Base-by-base conservation (phyloP, 495 filamentous ascomycete genomes). In the Tuber indicum region DNA sequence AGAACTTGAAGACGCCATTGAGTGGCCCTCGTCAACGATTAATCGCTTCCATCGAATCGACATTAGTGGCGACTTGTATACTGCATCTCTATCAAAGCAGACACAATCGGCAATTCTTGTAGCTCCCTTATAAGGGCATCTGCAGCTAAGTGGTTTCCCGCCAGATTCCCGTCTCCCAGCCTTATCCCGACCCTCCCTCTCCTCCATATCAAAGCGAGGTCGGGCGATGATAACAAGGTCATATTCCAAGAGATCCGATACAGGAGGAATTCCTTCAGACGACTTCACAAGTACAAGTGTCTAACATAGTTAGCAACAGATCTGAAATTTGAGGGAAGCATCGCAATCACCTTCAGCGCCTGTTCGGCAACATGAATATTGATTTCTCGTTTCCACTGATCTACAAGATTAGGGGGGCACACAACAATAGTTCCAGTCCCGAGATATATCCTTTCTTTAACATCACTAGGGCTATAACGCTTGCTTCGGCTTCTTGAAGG, bases 21-120 rank as follows among this genome's bases (percentile, higher is more conserved):
- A 91, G 82, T 98, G 94, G 1, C 95, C 95, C 87, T 98, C 95
- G 75, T 98, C 95, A 46, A 96, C 90, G 49, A 98, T 94, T 69
- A 95, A 88, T 19, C 95, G 89, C 76, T 97, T 89, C 87, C 93
- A 97, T 78, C 92, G 93, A 17, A 98, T 84, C 26, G 89, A 82
- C 62, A 89, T 89, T 9, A 97, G 84, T 0, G 91, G 89, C 5
- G 91, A 91, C 5, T 87, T 84, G 79, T 89, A 88, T 7, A 84
- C n/a, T 75, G 79, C 75, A 70, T 85, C 77, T 73, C 82, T 74
- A 44, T 77, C 75, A 73, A 87, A 79, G 74, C 87, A 88, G 26
- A 74, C 75, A 73, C 87, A 88, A 70, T 86, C 82, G 10, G 80
- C 83, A n/a, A 76, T 77, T 52, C 86, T 75, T 6, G 86, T 84